Percentiles rank a stretch among this genome's conserved stretches.
Conservation (phyloP, 2,329 filamentous ascomycete species). For the Fusarium vanettenii region DNA sequence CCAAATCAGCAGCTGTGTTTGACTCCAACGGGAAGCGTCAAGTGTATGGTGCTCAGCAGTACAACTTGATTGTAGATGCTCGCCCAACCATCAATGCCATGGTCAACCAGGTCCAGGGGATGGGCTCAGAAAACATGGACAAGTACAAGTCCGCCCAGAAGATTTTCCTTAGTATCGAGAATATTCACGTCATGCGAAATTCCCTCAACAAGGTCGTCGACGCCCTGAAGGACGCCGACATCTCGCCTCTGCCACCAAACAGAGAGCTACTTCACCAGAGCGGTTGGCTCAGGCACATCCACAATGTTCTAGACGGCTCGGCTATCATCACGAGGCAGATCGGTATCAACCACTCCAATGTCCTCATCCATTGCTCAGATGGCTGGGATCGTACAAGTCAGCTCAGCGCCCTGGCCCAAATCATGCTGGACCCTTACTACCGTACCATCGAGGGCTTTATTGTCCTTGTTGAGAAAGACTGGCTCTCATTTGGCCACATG, state of each 20-base stretch:
- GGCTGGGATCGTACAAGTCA: slow-evolving; percentile 98
- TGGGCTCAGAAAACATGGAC: slow-evolving; percentile 97
- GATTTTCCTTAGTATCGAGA: slow-evolving; percentile 94
- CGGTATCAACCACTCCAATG: slow-evolving; percentile 92
- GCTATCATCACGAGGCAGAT: slow-evolving; percentile 87
- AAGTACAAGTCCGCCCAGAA: slow-evolving; percentile 94
- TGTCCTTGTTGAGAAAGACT: slow-evolving; percentile 95
- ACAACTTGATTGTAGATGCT: slow-evolving; percentile 95
- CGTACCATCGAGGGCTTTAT: slow-evolving; percentile 95
- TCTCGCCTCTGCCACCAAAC: slow-evolving; percentile 84
- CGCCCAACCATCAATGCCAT: slow-evolving; percentile 93
- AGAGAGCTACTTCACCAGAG: slow-evolving; percentile 84
- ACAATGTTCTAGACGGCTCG: slow-evolving; percentile 84
- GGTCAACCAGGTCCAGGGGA: slow-evolving; percentile 91
- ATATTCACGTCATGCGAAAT: slow-evolving; percentile 97
- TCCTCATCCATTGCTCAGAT: slow-evolving; percentile 97
- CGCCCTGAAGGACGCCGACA: slow-evolving; percentile 90
- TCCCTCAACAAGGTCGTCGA: slow-evolving; percentile 90
- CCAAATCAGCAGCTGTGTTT: slow-evolving; percentile 52
- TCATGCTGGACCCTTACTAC: slow-evolving; percentile 96
- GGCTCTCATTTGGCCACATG: slow-evolving; percentile 98
- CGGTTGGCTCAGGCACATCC: slow-evolving; percentile 91
- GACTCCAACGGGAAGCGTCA: slow-evolving; percentile 71
- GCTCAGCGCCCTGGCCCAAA: slow-evolving; percentile 88
- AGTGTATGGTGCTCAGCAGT: slow-evolving; percentile 91